Conservation (phyloP, 495 filamentous ascomycete genomes). For the Penicillium daleae region DNA sequence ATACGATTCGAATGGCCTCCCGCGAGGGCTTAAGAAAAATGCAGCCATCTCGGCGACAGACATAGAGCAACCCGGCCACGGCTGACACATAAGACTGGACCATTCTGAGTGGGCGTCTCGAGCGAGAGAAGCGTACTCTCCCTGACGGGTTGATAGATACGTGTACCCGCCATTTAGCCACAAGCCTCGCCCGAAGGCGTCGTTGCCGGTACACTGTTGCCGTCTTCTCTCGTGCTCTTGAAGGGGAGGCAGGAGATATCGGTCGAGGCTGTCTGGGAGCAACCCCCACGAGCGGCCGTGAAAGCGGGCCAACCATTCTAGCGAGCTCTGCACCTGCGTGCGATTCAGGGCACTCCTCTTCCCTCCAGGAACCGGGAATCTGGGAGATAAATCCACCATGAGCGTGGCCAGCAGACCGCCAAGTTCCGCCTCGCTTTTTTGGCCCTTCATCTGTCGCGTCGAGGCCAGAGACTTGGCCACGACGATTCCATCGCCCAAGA, state of each 20-base stretch:
- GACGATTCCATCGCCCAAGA: slow-evolving; percentile 27
- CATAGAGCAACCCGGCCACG: slow-evolving; percentile 15
- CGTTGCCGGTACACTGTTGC: not conserved
- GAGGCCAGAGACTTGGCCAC: slow-evolving; percentile 42
- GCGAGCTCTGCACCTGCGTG: slow-evolving; percentile 33
- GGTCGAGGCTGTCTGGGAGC: slow-evolving; percentile 22
- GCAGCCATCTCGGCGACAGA: slow-evolving; percentile 41
- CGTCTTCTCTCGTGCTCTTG: slow-evolving; percentile 30
- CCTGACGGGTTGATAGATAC: slow-evolving; percentile 43
- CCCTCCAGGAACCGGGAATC: slow-evolving; percentile 34
- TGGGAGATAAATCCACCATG: slow-evolving; percentile 38
- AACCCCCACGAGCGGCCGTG: slow-evolving; percentile 33
- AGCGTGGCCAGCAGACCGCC: slow-evolving; percentile 39
- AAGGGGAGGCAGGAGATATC: slow-evolving; percentile 37
- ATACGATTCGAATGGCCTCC: slow-evolving; percentile 37
- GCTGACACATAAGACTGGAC: slow-evolving; percentile 31
- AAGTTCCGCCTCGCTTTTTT: slow-evolving; percentile 28
- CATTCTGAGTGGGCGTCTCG: slow-evolving; percentile 38
- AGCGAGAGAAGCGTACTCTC: slow-evolving; percentile 37
- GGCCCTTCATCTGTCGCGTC: slow-evolving; percentile 29
- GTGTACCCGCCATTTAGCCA: slow-evolving; percentile 49
- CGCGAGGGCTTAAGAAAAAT: slow-evolving; percentile 32
- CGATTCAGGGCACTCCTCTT: slow-evolving; percentile 32
- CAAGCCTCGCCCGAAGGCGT: slow-evolving; percentile 16
- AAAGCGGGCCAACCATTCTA: slow-evolving; percentile 41